Conservation (phyloP, 345 rosid genomes). For the Pistacia vera region DNA sequence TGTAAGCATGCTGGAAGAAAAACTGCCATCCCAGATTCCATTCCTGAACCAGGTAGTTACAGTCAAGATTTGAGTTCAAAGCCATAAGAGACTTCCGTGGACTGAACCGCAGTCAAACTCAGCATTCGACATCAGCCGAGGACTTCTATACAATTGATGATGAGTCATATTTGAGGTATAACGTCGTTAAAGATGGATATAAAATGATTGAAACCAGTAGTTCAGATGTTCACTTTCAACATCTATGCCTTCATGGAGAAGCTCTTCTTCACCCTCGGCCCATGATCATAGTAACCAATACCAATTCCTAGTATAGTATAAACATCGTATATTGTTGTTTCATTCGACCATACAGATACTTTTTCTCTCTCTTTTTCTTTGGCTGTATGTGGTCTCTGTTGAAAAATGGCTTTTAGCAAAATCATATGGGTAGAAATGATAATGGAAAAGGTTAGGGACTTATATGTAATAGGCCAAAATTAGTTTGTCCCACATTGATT, state of each 20-base stretch:
- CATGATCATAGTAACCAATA: background rate
- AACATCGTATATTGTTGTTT: no score
- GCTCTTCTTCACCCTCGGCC: conserved; percentile 2
- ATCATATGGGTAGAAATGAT: no score
- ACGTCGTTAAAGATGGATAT: conserved; percentile 7
- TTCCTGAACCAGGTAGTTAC: conserved; percentile 24
- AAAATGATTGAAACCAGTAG: background rate
- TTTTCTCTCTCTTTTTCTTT: no score
- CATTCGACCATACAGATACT: background rate
- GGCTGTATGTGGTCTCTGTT: no score
- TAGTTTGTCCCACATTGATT: no score
- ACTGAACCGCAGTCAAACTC: conserved; percentile 17
- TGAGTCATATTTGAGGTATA: conserved; percentile 7
- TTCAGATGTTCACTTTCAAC: background rate
- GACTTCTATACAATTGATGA: conserved; percentile 6
- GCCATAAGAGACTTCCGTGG: conserved; percentile 27
- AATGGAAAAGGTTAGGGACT: no score
- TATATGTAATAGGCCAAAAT: no score
- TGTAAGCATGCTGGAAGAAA: conserved; percentile 38
- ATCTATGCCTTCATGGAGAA: background rate
- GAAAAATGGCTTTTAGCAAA: no score
- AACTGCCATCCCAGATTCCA: conserved; percentile 15
- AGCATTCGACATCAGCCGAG: background rate
- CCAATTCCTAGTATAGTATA: background rate
- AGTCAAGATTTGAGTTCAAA: conserved; percentile 27